These are phyloP conservation scores for Tulasnella sp. DNA, from an alignment of 768 basidiomycete genomes.

Conservation along the genomic window DNA sequence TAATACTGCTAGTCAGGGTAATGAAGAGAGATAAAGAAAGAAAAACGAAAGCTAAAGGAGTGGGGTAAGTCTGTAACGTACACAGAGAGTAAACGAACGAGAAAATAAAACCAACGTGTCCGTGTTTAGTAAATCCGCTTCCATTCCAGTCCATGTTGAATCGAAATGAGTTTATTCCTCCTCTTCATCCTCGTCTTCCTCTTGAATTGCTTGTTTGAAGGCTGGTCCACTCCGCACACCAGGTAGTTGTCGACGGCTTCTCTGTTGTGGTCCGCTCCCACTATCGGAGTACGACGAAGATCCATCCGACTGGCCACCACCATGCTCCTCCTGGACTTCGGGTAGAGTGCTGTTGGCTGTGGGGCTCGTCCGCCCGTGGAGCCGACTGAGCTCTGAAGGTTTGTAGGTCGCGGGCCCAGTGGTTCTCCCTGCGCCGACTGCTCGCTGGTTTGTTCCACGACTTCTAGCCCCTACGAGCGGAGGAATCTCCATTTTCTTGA, in stretches of 20 bases:
- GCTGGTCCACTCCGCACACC: conserved; percentile 59
- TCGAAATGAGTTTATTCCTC: conserved; percentile 25
- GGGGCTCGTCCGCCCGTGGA: conserved; percentile 52
- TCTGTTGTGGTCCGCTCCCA: conserved; percentile 39
- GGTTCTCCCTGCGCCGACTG: neutral
- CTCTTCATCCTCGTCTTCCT: conserved; percentile 72
- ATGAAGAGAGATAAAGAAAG: neutral
- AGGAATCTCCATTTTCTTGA: conserved; percentile 15
- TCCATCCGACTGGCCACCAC: conserved; percentile 37
- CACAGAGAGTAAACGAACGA: neutral
- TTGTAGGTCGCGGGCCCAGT: conserved; percentile 7
- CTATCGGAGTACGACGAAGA: neutral
- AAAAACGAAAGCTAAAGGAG: neutral
- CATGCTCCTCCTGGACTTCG: conserved; percentile 45
- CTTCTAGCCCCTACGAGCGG: neutral
- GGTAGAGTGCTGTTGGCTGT: conserved; percentile 38
- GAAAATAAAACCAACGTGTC: neutral
- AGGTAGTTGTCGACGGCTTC: conserved; percentile 56
- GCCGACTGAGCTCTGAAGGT: conserved; percentile 41
- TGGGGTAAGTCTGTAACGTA: neutral
- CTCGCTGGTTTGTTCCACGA: neutral
- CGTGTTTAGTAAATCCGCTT: neutral
- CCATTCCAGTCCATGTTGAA: neutral
- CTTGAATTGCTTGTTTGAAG: conserved; percentile 65
- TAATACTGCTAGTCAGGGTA: neutral